Evolutionary conservation across 78 protist species (phyloP).

Genomic region (Dictyostelium capitatum): DNA sequence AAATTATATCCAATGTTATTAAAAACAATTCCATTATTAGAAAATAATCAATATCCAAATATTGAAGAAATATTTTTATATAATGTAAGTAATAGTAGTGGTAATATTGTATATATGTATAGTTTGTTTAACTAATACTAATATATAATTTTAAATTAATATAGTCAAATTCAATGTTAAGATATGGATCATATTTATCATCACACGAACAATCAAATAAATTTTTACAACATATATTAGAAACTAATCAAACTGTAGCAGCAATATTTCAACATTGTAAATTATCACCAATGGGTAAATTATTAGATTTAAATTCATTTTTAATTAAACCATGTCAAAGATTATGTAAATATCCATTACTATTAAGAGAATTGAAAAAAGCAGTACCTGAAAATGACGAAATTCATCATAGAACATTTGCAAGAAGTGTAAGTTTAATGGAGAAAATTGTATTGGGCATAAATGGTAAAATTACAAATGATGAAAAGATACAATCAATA

Average conservation of each 20-base stretch:
- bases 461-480: constrained; percentile 55
- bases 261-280: constrained; percentile 2
- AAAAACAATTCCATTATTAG: background rate
- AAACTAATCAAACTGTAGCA: background rate
- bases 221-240: background rate
- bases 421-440: constrained; percentile 49
- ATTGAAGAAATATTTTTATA: constrained; percentile 62
- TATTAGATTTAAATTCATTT: constrained; percentile 23
- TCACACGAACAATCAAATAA: background rate
- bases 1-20: constrained; percentile 22
- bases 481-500: constrained; percentile 25
- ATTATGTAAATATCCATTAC: constrained; percentile 71
- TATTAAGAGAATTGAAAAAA: constrained; percentile 35
- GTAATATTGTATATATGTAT: too few relatives aligned
- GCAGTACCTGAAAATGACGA: constrained; percentile 36
- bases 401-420: constrained; percentile 17
- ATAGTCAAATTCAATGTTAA: background rate
- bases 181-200: constrained; percentile 21
- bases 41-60: constrained; percentile 45
- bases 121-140: too few relatives aligned
- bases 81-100: constrained; percentile 50
- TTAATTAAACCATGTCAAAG: constrained; percentile 77
- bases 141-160: too few relatives aligned
- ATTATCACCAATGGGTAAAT: constrained; percentile 25
- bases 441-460: constrained; percentile 53